Base-by-base conservation (phyloP, 805 yeast genomes). In the Myxozyma mucilagina region DNA sequence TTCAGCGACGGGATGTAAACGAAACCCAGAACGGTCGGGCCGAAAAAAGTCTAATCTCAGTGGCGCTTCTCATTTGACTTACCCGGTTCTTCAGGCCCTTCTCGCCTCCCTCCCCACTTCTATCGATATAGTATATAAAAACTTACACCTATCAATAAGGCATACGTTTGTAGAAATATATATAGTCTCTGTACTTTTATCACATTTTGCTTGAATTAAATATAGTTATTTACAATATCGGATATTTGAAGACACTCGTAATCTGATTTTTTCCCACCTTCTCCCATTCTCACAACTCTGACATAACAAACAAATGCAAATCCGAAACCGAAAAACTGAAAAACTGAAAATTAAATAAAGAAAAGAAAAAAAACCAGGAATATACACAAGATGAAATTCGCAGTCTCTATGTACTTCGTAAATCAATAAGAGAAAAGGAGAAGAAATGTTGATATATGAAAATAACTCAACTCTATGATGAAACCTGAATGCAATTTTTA, bases 11-110 rank as follows among this genome's bases (percentile, higher is more conserved):
- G 42, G 10, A 4, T 16, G 53, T 18, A 16, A 47, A 32, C 51
- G 31, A n/a, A n/a, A 47, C n/a, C 50, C 9, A 7, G 38, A 24
- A 31, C 48, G 38, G 50, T 24, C 38, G 16, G 50, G 35, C 34
- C 31, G 16, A 38, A 31, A 20, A 24, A 24, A 24, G 14, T 47
- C 36, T 7, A 41, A 36, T n/a, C 29, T n/a, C 18, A 13, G 52
- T 48, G 52, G 52, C 52, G 52, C 36, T n/a, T 48, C 43, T 48
- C 36, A 48, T 43, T 43, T 43, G 52, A 42, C 44, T 41, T 13
- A 45, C 13, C 35, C 9, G 32, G 18, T n/a, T 14, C 6, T n/a
- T 24, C 18, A 2, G 5, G 47, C 47, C 16, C 4, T n/a, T 10
- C n/a, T n/a, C n/a, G n/a, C n/a, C n/a, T n/a, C n/a, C n/a, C n/a